Base-by-base conservation (phyloP, 352 stramenopile genomes). In the Globisporangium solare region DNA sequence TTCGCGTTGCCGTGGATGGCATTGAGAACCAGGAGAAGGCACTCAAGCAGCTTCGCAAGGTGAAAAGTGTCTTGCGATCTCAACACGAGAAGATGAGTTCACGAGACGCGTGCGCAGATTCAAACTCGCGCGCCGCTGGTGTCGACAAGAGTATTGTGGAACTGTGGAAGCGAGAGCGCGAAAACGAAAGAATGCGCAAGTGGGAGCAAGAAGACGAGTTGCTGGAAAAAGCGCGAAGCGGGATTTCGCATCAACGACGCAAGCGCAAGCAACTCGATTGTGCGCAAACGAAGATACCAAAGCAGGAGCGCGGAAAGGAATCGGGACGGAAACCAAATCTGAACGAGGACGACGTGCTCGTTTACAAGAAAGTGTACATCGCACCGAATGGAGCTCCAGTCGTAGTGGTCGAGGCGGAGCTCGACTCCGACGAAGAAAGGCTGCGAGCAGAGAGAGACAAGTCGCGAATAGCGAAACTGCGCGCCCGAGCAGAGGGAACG, bases 11-110 rank as follows among this genome's bases (percentile, higher is more conserved):
- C 17, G 49, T 47, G 5, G 49, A 65, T 43, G 47, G 51, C 20
- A 17, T 68, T n/a, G 61, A 65, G 50, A 68, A 21, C 15, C 37
- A 49, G 21, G 50, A 64, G 22, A 54, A 65, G 15, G 61, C 61
- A 11, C 18, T 57, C 13, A n/a, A 41, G 18, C 47, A 47, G 10
- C 39, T 65, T n/a, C 45, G 64, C 14, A 20, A 45, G 4, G 32
- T 68, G 17, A 68, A 65, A 37, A 48, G 46, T 10, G 37, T 14
- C n/a, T 49, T 67, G 6, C 14, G 7, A 3, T 31, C 7, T 20
- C 40, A 63, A 4, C 60, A 67, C 32, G 22, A 45, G 18, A 51
- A 47, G 6, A 47, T 65, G 27, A 3, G 27, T 17, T 46, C 13
- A 27, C 27, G 21, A 12, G 37, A 42, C 8, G 31, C 35, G 45